Evolutionary conservation across 2,329 filamentous ascomycete genomes (phyloP).

Genomic region (Diplocarpon rosae): DNA sequence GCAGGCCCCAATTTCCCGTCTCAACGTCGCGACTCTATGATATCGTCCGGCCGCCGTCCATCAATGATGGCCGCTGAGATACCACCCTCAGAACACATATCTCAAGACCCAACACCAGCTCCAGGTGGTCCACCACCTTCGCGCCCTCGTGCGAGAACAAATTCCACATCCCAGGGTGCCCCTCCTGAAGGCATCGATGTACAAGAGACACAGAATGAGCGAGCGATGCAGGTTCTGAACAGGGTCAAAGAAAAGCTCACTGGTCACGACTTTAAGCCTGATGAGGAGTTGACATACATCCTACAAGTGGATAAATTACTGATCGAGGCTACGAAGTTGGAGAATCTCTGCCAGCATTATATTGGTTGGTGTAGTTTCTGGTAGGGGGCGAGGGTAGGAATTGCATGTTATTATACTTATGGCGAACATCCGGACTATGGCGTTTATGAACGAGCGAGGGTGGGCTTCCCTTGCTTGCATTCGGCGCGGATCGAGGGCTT

Average conservation of each 20-base stretch:
- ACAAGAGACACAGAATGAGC: slow-evolving; percentile 80
- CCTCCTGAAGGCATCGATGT: slow-evolving; percentile 30
- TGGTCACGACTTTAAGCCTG: slow-evolving; percentile 79
- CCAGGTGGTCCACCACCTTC: slow-evolving; percentile 36
- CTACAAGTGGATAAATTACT: slow-evolving; percentile 92
- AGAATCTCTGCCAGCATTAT: slow-evolving; percentile 97
- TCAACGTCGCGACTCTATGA: slow-evolving; percentile 44
- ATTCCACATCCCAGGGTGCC: slow-evolving; percentile 39
- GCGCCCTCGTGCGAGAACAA: slow-evolving; percentile 47
- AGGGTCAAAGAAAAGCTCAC: slow-evolving; percentile 94
- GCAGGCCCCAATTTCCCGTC: slow-evolving; percentile 56
- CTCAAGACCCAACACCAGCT: slow-evolving; percentile 27
- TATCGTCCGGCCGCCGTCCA: slow-evolving; percentile 43
- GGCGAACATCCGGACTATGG: not conserved
- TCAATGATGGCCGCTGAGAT: slow-evolving; percentile 58
- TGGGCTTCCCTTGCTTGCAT: not conserved
- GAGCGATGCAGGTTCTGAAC: slow-evolving; percentile 82
- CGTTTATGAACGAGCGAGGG: not conserved
- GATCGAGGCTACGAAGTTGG: slow-evolving; percentile 87
- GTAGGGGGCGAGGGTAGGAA: slow-evolving; percentile 35
- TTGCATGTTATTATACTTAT: not conserved
- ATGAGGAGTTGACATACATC: slow-evolving; percentile 73
- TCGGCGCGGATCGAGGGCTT: not conserved
- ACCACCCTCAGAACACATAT: slow-evolving; percentile 47
- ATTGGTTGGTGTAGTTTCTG: slow-evolving; percentile 99